Conservation (phyloP, 164 flowering plant genomes). For the grape (Vitis vinifera) region ASM3070453v1 NC_081810.1:2654001-2654500, state of each 20-base stretch:
- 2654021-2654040: background rate
- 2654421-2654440: background rate
- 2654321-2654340: conserved; percentile 13
- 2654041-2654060: background rate
- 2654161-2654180: background rate
- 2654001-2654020: background rate
- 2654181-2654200: background rate
- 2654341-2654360: conserved; percentile 8
- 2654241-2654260: conserved; percentile 3
- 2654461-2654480: background rate
- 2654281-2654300: conserved; percentile 6
- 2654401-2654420: background rate
- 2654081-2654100: background rate
- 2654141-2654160: too few relatives aligned
- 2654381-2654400: conserved; percentile 12
- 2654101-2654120: background rate
- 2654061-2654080: background rate
- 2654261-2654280: background rate
- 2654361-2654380: conserved; percentile 9
- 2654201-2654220: conserved; percentile 4
- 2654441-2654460: background rate
- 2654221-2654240: conserved; percentile 15
- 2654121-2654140: background rate
- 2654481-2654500: background rate
- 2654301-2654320: conserved; percentile 10